These are phyloP conservation scores for Colletotrichum orbiculare DNA, from an alignment of 2,329 filamentous ascomycete species.

Conservation along the genomic window DNA sequence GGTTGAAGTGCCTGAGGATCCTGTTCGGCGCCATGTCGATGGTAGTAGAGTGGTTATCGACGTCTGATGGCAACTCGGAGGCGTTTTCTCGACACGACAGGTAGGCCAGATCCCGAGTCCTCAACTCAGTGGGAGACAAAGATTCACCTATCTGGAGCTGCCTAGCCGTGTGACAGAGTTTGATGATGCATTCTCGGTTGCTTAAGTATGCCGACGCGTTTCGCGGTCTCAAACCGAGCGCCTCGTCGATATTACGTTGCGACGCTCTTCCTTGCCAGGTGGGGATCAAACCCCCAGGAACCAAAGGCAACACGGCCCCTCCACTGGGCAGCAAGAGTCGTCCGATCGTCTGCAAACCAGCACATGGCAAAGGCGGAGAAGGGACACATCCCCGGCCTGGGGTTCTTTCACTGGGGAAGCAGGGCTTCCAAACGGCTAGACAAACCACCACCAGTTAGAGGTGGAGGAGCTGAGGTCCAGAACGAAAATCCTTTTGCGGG, in stretches of 20 bases:
- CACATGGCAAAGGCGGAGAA: slow-evolving; percentile 17
- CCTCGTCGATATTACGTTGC: slow-evolving; percentile 21
- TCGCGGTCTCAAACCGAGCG: background rate
- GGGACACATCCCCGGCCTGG: slow-evolving; percentile 18
- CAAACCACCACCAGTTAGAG: too few species aligned
- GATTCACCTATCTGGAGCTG: too few species aligned
- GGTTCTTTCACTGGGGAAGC: slow-evolving; percentile 18
- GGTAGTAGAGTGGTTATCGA: too few species aligned
- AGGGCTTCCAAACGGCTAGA: background rate
- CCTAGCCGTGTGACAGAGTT: too few species aligned
- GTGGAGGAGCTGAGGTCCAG: slow-evolving; percentile 18
- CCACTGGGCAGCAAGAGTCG: slow-evolving; percentile 15
- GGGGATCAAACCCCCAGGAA: background rate
- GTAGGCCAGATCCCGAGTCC: background rate
- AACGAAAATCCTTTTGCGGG: slow-evolving; percentile 12
- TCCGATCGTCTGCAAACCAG: slow-evolving; percentile 10
- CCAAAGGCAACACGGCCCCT: background rate
- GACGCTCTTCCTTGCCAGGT: slow-evolving; percentile 16
- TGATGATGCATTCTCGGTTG: slow-evolving; percentile 11
- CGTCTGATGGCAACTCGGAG: background rate
- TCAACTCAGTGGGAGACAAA: background rate
- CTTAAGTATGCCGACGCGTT: slow-evolving; percentile 22
- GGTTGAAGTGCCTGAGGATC: slow-evolving; percentile 29
- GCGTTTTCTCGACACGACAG: background rate
- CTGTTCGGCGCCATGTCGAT: slow-evolving; percentile 16